These are phyloP conservation scores for Starmerella stigmatis DNA, from an alignment of 805 yeast genomes.

Conservation along the genomic window DNA sequence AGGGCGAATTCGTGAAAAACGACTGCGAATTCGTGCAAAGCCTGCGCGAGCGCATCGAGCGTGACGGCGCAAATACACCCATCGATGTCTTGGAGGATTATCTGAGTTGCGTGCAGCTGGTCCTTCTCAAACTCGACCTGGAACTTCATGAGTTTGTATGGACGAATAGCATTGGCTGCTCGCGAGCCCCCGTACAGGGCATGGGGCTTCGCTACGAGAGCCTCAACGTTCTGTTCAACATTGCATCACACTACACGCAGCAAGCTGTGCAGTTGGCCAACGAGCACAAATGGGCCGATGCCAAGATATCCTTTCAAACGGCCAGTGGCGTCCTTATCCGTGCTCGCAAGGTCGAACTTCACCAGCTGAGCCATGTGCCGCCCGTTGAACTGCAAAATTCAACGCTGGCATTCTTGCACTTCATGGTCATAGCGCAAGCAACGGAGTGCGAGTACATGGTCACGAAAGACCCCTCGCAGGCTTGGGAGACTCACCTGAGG, in stretches of 20 bases:
- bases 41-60: background rate
- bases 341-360: background rate
- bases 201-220: conserved; percentile 50
- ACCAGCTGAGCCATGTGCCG: background rate
- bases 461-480: background rate
- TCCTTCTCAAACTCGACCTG: background rate
- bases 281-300: conserved; percentile 31
- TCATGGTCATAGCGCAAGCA: background rate
- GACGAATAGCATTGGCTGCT: conserved; percentile 57
- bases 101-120: background rate
- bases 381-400: conserved; percentile 9
- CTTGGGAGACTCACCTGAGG: background rate
- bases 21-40: conserved; percentile 7
- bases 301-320: background rate
- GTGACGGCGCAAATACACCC: background rate
- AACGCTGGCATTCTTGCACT: background rate
- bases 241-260: conserved; percentile 54
- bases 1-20: background rate
- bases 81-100: background rate
- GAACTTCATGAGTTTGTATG: conserved; percentile 35
- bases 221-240: conserved; percentile 53
- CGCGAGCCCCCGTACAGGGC: conserved; percentile 38
- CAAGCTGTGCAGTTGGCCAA: conserved; percentile 35
- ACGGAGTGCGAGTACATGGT: conserved; percentile 1
- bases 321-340: conserved; percentile 7